Evolutionary conservation across 257 asterid genomes (phyloP), one percentile per base, ranked within the genome.

Genomic region (Eustoma russellianum): DNA sequence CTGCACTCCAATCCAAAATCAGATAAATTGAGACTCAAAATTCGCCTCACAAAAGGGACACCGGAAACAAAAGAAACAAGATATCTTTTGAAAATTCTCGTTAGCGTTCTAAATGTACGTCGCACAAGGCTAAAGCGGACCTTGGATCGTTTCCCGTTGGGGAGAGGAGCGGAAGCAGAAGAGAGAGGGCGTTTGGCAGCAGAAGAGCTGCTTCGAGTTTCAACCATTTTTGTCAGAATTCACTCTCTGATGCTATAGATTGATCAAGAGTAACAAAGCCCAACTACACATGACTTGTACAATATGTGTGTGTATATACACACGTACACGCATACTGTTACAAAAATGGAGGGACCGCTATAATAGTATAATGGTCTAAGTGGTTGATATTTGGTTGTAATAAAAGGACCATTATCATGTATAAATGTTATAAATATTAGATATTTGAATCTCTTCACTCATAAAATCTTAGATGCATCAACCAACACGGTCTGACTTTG

Each of bases 71-170:
- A 13, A 10, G 1, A n/a, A 33, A 34, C 52, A 28, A 15, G 7
- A 30, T 7, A 52, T 17, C 3, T 9, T 9, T 13, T 34, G 44
- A 57, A 46, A 16, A 24, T 24, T 24, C 30, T 24, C 30, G 3
- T 24, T 24, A 24, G 30, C 30, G 30, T 24, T 24, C 30, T 24
- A 24, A 24, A 24, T 24, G 30, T 24, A 24, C 41, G 19, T 12
- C 57, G 13, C 16, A 33, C 17, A 56, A 70, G 60, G 46, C 63
- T 2, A 71, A 49, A 64, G 56, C 66, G 8, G 66, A 90, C 98
- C 96, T 83, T 86, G 67, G 94, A 77, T 77, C 98, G 83, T 75
- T 90, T 90, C 13, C 88, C 87, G 61, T 52, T 68, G 13, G 82
- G 85, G 40, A 48, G 51, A 56, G 95, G 58, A 56, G 96, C 65